phyloP scores from a whole-genome alignment of 73 alveolate species.

The Blepharisma stoltei region DNA sequence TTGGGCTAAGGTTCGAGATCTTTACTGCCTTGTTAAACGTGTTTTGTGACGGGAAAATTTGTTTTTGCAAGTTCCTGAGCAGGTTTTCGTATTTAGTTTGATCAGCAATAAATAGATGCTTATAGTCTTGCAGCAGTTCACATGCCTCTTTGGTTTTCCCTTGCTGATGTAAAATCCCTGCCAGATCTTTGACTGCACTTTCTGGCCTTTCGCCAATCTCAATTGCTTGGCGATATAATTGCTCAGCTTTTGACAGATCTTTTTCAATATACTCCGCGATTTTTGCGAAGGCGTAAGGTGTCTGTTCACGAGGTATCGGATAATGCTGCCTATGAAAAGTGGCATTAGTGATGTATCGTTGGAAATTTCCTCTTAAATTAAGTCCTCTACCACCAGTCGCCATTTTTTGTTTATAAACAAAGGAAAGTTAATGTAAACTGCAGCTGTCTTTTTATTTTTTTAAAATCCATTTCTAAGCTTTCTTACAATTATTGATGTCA shows the following conservation, averaged over 20 bases:
- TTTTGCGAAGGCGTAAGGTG: constrained; percentile 24
- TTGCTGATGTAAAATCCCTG: constrained; percentile 27
- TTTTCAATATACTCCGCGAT: constrained; percentile 32
- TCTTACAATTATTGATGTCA: no score
- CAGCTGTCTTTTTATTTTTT: no score
- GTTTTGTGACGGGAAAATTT: not conserved
- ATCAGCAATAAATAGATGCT: constrained; percentile 20
- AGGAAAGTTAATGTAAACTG: no score
- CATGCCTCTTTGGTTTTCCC: constrained; percentile 28
- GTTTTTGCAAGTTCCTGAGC: constrained; percentile 29
- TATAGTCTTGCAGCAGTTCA: not conserved
- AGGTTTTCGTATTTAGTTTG: constrained; percentile 9
- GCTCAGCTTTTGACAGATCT: constrained; percentile 23
- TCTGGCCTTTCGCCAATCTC: constrained; percentile 25
- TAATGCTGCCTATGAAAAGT: not conserved
- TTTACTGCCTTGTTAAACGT: constrained; percentile 25
- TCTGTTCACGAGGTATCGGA: constrained; percentile 21
- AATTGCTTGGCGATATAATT: constrained; percentile 28
- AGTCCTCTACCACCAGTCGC: no score
- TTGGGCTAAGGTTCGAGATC: constrained; percentile 13
- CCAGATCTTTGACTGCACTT: constrained; percentile 29
- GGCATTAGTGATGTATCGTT: no score
- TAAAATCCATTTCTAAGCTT: no score
- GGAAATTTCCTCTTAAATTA: no score
- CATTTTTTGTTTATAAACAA: no score